A percentile compares a stretch with the other conserved stretches of the same genome.
Conservation (phyloP, 1,284 basidiomycete genomes). For the Hemileia vastatrix region DNA sequence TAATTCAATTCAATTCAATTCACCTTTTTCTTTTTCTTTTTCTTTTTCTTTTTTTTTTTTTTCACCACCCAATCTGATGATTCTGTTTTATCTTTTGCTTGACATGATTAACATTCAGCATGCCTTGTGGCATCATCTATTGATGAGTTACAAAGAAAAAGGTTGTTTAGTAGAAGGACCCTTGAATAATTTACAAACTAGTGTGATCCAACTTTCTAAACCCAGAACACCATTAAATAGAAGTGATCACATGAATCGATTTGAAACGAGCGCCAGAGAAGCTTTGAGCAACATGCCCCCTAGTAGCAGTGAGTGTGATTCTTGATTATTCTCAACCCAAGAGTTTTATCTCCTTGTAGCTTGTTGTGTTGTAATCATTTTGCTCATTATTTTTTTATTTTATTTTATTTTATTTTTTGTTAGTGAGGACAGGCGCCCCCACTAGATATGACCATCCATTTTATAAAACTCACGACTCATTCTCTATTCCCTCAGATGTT, state of each 20-base stretch:
- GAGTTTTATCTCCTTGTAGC: neutral
- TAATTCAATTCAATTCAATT: too few species aligned
- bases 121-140: conserved; percentile 92
- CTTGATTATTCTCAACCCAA: neutral
- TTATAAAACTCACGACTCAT: conserved; percentile 86
- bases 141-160: conserved; percentile 98
- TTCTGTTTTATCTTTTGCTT: neutral
- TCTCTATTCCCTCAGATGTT: conserved; percentile 89
- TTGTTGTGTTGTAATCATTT: neutral
- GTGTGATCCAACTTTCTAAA: conserved; percentile 98
- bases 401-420: neutral
- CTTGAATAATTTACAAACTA: conserved; percentile 86
- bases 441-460: conserved; percentile 87
- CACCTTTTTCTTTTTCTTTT: conserved; percentile 11
- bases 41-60: neutral
- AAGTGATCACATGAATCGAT: conserved; percentile 27
- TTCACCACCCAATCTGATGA: neutral
- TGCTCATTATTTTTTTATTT: too few species aligned
- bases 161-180: conserved; percentile 89
- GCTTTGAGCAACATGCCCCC: neutral
- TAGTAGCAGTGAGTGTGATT: neutral
- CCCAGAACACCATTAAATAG: conserved; percentile 59
- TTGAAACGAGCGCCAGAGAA: conserved; percentile 35
- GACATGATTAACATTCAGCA: conserved; percentile 55
- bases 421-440: conserved; percentile 61